phyloP scores from a whole-genome alignment of 2,329 filamentous ascomycete species.

The Cadophora sp. region DNA sequence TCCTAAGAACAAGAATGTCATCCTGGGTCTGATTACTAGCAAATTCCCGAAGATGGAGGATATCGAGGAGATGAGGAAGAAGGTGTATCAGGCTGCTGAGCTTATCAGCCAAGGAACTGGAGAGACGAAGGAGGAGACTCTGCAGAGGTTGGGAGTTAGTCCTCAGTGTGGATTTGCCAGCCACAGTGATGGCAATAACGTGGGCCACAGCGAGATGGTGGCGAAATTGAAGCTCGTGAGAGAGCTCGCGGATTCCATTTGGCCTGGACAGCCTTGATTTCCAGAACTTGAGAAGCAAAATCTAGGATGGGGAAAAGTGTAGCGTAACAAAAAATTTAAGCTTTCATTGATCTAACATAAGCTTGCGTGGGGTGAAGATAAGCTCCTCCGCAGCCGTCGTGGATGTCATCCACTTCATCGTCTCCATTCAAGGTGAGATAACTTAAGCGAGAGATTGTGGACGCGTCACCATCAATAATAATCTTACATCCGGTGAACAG shows the following conservation, averaged over 20 bases:
- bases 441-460: neutral
- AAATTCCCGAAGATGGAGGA: constrained; percentile 69
- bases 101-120: constrained; percentile 73
- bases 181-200: constrained; percentile 62
- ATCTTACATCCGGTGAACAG: neutral
- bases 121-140: constrained; percentile 68
- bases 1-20: constrained; percentile 67
- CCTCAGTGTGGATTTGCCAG: constrained; percentile 71
- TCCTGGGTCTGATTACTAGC: constrained; percentile 68
- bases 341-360: neutral
- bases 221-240: constrained; percentile 75
- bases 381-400: neutral
- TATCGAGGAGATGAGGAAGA: constrained; percentile 66
- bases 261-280: constrained; percentile 51
- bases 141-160: constrained; percentile 71
- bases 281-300: neutral
- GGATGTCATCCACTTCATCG: neutral
- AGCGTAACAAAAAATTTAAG: neutral
- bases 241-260: constrained; percentile 75
- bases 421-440: neutral
- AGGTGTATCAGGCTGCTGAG: constrained; percentile 65
- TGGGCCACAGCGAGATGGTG: constrained; percentile 74
- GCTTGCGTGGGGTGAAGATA: neutral
- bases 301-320: neutral
- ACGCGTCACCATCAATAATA: neutral